These are phyloP conservation scores for Lanmaoa rubissima DNA, from an alignment of 768 basidiomycete species.

Conservation along the genomic window DNA sequence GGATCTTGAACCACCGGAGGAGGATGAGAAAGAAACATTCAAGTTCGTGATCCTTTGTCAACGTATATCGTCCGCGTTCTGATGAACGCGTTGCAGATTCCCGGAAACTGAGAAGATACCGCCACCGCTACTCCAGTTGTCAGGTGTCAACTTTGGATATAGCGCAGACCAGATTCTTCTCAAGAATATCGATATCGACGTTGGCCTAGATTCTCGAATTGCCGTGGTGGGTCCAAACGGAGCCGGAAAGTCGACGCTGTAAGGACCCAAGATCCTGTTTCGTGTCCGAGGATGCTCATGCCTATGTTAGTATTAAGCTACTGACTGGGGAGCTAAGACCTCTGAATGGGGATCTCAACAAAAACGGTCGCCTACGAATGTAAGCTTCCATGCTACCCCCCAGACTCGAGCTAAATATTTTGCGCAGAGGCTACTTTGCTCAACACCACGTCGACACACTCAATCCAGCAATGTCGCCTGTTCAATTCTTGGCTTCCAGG, in stretches of 20 bases:
- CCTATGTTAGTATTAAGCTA: constrained; percentile 73
- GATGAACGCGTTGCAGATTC: constrained; percentile 50
- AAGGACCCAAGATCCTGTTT: constrained; percentile 24
- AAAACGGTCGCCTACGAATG: constrained; percentile 91
- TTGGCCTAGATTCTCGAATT: constrained; percentile 91
- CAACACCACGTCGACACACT: constrained; percentile 95
- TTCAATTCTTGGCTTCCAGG: constrained; percentile 86
- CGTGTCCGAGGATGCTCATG: constrained; percentile 2
- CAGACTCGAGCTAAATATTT: neutral
- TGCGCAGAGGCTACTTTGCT: constrained; percentile 80
- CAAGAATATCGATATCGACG: constrained; percentile 80
- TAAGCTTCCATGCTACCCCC: constrained; percentile 36
- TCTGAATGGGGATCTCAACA: constrained; percentile 70
- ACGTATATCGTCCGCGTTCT: neutral
- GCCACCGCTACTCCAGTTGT: constrained; percentile 90
- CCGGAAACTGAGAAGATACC: constrained; percentile 97
- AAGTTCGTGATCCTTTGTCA: constrained; percentile 45
- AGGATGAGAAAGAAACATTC: constrained; percentile 91
- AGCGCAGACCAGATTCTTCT: constrained; percentile 71
- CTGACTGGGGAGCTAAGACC: constrained; percentile 25
- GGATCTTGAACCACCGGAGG: constrained; percentile 88
- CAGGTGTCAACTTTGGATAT: constrained; percentile 90
- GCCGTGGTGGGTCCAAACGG: constrained; percentile 96
- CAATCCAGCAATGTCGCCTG: constrained; percentile 80
- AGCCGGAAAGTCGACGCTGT: constrained; percentile 95